These are phyloP conservation scores for Hypoxylon cercidicola DNA, from an alignment of 495 filamentous ascomycete species.

Conservation along the genomic window DNA sequence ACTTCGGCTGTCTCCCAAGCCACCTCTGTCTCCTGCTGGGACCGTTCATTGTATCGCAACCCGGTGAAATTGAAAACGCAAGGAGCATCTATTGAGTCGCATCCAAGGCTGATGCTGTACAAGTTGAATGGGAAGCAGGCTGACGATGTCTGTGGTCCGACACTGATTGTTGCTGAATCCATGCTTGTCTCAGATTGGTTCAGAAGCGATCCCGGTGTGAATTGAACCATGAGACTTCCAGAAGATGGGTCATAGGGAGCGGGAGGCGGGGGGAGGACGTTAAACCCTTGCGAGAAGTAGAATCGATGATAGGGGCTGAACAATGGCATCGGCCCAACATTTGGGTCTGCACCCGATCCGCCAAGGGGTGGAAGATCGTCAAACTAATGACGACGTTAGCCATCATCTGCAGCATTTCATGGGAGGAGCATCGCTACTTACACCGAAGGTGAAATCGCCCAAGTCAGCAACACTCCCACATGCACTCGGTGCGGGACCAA, in stretches of 20 bases:
- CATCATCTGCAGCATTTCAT: neutral
- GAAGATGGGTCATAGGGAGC: conserved; percentile 51
- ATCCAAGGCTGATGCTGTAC: conserved; percentile 52
- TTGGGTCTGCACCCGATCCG: conserved; percentile 33
- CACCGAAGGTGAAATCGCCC: conserved; percentile 46
- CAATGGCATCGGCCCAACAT: conserved; percentile 41
- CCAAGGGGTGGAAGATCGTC: conserved; percentile 51
- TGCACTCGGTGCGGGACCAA: conserved; percentile 19
- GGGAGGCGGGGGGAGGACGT: conserved; percentile 40
- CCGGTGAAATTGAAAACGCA: conserved; percentile 55
- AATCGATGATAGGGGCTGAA: conserved; percentile 56
- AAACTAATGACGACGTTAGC: conserved; percentile 46
- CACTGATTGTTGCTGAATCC: conserved; percentile 48
- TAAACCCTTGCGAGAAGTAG: conserved; percentile 53
- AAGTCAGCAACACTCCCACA: conserved; percentile 48
- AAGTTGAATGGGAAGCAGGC: conserved; percentile 57
- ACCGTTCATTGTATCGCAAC: conserved; percentile 41
- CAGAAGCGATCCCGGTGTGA: conserved; percentile 44
- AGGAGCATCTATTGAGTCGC: conserved; percentile 48
- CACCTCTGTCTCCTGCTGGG: conserved; percentile 25
- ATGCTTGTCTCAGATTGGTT: conserved; percentile 32
- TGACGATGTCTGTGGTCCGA: conserved; percentile 47
- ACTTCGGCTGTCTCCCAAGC: conserved; percentile 43
- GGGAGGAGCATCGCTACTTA: conserved; percentile 20
- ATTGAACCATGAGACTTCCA: conserved; percentile 51